Base-by-base conservation (phyloP, 2,329 filamentous ascomycete species). In the Aotearoamyces nothofagi region DNA sequence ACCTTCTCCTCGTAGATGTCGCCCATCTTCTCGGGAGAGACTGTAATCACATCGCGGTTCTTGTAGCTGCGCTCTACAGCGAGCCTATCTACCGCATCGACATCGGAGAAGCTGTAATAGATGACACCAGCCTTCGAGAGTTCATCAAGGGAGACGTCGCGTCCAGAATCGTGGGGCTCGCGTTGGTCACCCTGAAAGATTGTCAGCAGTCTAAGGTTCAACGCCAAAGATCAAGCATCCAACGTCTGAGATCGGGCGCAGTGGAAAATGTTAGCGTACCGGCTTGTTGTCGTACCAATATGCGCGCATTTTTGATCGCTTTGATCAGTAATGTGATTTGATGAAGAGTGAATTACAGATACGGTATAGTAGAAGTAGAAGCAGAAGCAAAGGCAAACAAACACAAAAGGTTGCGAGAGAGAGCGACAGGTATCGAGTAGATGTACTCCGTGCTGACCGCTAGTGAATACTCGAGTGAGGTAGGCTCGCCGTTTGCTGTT, bases 11-110 rank as follows among this genome's bases (percentile, higher is more conserved):
- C 87, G 59, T 96, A 98, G 24, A 73, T 57, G 22, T 70, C 78
- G 32, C 83, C 84, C 77, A 96, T 83, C 39, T 73, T 78, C 38
- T 74, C 62, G 0, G 86, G 87, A 5, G 82, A 92, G 13, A 98
- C 81, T 35, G 70, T 80, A 52, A 96, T 80, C 57, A 92, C 76
- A 59, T 98, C 90, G 33, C 87, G 79, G 62, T 96, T 94, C 61
- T 79, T 86, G 66, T 98, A 96, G 43, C 69, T 66, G 35, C 87
- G 78, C 40, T 78, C 60, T 3, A 55, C 43, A 3, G 90, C 87
- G 24, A 98, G 68, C 24, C 58, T 52, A 52, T 96, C 66, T 22
- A 96, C 84, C 15, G 63, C 62, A 17, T 62, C 56, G 27, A 86
- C 50, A 17, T 69, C 57, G 9, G 73, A 60, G 43, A 79, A 69